A percentile compares a stretch with the other conserved stretches of the same genome.
phyloP scores from a whole-genome alignment of 129 eudicot species.

The Artemisia argyi region DNA sequence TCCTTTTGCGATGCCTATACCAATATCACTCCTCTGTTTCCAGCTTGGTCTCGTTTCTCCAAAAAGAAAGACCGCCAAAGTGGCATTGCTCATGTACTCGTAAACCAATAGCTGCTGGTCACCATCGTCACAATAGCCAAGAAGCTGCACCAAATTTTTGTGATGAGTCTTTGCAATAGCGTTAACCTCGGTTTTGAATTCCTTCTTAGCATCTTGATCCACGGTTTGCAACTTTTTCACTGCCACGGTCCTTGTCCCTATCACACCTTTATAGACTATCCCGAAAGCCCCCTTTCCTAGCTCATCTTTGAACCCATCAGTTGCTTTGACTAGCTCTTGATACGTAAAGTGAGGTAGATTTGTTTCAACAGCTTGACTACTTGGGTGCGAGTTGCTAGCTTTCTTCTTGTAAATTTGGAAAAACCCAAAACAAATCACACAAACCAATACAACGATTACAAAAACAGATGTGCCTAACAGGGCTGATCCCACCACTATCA shows the following conservation, averaged over 20 bases:
- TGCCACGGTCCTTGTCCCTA: conserved; percentile 25
- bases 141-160: conserved; percentile 47
- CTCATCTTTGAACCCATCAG: conserved; percentile 13
- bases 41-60: conserved; percentile 35
- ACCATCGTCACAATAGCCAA: conserved; percentile 48
- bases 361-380: not conserved
- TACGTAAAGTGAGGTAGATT: not conserved
- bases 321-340: not conserved
- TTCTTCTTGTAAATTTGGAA: not conserved
- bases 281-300: conserved; percentile 44
- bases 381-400: not conserved
- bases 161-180: conserved; percentile 51
- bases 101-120: conserved; percentile 40
- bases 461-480: not conserved
- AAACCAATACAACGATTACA: not conserved
- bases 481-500: not conserved
- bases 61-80: conserved; percentile 19
- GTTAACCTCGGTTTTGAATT: conserved; percentile 45
- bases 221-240: conserved; percentile 42
- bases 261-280: conserved; percentile 34
- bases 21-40: conserved; percentile 33
- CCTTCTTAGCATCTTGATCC: conserved; percentile 32
- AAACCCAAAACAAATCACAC: not conserved
- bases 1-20: conserved; percentile 40
- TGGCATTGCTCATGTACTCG: conserved; percentile 52